Conservation (phyloP, 306 rosid species). For the Oxytropis ochrocephala region DNA sequence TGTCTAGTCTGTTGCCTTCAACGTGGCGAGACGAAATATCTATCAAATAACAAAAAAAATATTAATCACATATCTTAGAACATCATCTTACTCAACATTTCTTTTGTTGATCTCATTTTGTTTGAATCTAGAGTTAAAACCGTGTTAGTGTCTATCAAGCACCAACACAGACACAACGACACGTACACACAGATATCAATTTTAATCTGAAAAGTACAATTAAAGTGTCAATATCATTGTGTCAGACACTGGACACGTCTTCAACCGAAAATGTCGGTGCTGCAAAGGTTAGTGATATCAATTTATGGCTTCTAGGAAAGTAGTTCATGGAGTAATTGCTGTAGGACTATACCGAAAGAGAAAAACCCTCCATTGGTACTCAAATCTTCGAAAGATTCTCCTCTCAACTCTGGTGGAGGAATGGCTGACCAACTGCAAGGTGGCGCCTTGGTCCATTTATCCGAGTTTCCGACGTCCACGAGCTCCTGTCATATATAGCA, state of each 20-base stretch:
- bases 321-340: conserved; percentile 1
- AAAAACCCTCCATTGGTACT: conserved; percentile 89
- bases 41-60: conserved; percentile 19
- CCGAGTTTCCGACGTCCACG: conserved; percentile 70
- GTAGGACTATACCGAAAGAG: conserved; percentile 61
- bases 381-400: conserved; percentile 78
- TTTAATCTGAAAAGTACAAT: too few species aligned
- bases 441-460: conserved; percentile 81
- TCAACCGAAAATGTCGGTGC: too few species aligned
- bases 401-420: conserved; percentile 89
- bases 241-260: too few species aligned
- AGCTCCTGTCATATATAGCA: conserved; percentile 56
- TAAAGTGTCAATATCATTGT: too few species aligned
- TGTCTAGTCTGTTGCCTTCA: conserved; percentile 64
- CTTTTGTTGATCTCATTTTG: background rate
- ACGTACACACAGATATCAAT: too few species aligned
- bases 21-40: conserved; percentile 62
- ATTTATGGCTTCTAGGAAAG: background rate
- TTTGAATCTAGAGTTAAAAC: conserved; percentile 1
- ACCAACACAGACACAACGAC: too few species aligned
- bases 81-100: background rate
- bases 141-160: background rate
- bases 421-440: conserved; percentile 86
- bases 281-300: too few species aligned
- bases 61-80: conserved; percentile 5